Base-by-base conservation (phyloP, 495 filamentous ascomycete genomes). In the Lasiosphaeria ovina region DNA sequence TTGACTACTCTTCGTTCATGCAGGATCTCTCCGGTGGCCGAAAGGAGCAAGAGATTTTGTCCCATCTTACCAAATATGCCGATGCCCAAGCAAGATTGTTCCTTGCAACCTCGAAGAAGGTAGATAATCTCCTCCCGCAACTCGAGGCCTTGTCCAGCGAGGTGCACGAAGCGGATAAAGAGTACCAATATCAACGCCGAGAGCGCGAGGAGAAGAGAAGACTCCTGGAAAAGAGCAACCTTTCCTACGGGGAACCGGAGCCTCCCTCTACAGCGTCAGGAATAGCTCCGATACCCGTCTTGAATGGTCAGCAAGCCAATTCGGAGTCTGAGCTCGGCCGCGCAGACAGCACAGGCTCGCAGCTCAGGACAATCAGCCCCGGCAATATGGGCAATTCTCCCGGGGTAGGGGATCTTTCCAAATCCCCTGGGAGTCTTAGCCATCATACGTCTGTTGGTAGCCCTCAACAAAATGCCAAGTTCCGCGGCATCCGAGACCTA, bases 1-100 rank as follows among this genome's bases (percentile, higher is more conserved):
- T 99, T 61, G 94, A 99, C 75, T 99, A 99, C 73, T 97, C 92
- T 16, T 96, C 92, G 10, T 99, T 98, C 71, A 97, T 99, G 92
- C 93, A 97, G 61, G 94, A 99, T 77, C 80, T 99, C 10, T 94
- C 97, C 66, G 94, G 94, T 32, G 94, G 94, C 35, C 89, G 94
- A 60, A 98, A 98, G 68, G 95, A 99, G 64, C 94, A 98, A 70
- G 94, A 98, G 70, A 89, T 99, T 24, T 78, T 99, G 31, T 98
- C 95, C 12, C 92, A 97, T 71, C 79, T 99, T 45, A 98, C 94
- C 17, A 93, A 89, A 70, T 99, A 92, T 72, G 94, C 94, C 3
- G 92, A 96, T 71, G 86, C 87, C 6, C 94, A 99, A 71, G 89
- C 95, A 10, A 87, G 83, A 69, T 88, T 81, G 62, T 98, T 93